These are phyloP conservation scores for Candida saitoana DNA, from an alignment of 805 yeast genomes.

Conservation along the genomic window DNA sequence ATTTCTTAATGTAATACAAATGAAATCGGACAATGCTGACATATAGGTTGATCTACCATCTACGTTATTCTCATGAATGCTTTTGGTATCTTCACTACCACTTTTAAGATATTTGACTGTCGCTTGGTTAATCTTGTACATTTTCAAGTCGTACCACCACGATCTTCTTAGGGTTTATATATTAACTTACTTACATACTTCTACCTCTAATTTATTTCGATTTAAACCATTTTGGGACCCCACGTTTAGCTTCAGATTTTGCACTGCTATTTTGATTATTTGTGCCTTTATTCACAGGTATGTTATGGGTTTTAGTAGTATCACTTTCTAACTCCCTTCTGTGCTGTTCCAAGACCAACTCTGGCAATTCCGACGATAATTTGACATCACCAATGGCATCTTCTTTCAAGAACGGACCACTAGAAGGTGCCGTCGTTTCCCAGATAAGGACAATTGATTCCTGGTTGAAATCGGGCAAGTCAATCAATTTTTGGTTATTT, in stretches of 20 bases:
- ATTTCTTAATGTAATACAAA: too few relatives aligned
- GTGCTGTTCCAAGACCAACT: slow-evolving; percentile 28
- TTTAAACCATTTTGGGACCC: slow-evolving; percentile 26
- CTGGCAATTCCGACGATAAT: slow-evolving; percentile 30
- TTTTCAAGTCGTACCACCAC: too few relatives aligned
- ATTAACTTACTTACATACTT: too few relatives aligned
- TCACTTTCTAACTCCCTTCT: slow-evolving; percentile 33
- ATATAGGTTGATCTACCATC: too few relatives aligned
- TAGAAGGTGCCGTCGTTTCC: slow-evolving; percentile 19
- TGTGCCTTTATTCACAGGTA: background rate
- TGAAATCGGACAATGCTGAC: too few relatives aligned
- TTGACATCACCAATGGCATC: slow-evolving; percentile 14
- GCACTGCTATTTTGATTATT: too few relatives aligned
- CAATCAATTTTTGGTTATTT: slow-evolving; percentile 23
- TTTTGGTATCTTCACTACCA: too few relatives aligned
- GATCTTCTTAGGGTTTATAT: too few relatives aligned
- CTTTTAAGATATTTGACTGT: too few relatives aligned
- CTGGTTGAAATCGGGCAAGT: slow-evolving; percentile 26
- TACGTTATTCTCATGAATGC: too few relatives aligned
- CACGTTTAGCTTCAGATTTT: background rate
- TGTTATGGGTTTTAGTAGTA: background rate
- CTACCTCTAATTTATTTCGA: too few relatives aligned
- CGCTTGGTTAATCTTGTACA: too few relatives aligned
- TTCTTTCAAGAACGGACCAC: slow-evolving; percentile 26
- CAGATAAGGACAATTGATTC: slow-evolving; percentile 34